These are phyloP conservation scores for Dictyostelium purpureum DNA, from an alignment of 78 protist genomes.

Conservation along the genomic window DNA sequence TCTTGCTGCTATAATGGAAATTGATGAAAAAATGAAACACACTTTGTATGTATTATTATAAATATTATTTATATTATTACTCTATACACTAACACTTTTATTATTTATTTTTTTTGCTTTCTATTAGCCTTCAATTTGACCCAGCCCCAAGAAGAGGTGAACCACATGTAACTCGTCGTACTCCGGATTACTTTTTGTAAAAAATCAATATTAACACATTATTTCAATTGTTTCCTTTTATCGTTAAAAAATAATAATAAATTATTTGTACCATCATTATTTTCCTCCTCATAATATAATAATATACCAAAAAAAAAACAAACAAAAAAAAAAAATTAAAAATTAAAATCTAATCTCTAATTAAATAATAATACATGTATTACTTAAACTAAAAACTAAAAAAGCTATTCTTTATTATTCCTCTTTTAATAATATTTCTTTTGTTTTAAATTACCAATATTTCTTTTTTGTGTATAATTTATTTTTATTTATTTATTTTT, in stretches of 20 bases:
- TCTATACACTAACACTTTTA: background rate
- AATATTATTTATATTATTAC: constrained; percentile 70
- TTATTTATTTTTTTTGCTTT: background rate
- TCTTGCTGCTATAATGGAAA: constrained; percentile 97
- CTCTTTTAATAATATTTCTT: background rate
- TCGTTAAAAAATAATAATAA: too few species aligned
- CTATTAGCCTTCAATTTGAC: constrained; percentile 94
- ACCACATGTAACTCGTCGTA: constrained; percentile 94
- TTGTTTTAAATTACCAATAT: background rate
- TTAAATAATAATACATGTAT: too few species aligned
- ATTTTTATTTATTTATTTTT: background rate
- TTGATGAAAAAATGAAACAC: constrained; percentile 94
- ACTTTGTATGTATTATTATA: constrained; percentile 82
- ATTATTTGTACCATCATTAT: too few species aligned
- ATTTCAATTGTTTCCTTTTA: too few species aligned
- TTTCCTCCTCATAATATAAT: too few species aligned
- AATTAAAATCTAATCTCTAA: too few species aligned
- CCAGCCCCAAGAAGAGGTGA: constrained; percentile 99
- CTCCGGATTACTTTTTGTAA: constrained; percentile 98
- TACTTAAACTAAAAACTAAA: too few species aligned
- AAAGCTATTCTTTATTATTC: background rate
- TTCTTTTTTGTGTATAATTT: too few species aligned
- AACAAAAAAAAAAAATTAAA: too few species aligned
- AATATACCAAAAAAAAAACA: too few species aligned
- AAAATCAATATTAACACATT: too few species aligned